Evolutionary conservation across 2,329 filamentous ascomycete genomes (phyloP), one percentile per base, ranked within the genome.

Genomic region (Exophiala sp.): DNA sequence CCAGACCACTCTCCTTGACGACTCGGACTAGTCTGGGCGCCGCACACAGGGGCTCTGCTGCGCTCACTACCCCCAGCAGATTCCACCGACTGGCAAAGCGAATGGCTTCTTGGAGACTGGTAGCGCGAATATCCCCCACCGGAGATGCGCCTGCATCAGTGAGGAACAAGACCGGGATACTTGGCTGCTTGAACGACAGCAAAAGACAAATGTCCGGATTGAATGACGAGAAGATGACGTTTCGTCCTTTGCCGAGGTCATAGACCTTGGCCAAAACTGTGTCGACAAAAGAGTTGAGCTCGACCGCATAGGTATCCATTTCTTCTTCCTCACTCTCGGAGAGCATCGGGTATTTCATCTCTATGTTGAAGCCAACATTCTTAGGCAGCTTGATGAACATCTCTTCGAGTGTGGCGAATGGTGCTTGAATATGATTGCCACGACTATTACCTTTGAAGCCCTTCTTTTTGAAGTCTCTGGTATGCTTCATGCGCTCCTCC

Each of bases 331-430:
- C 90, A 54, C 85, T 89, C 76, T 99, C 95, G 69, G 92, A 87
- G 39, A 99, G 82, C 91, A 97, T 97, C 4, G 94, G 94, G 68
- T 99, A 99, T 73, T 99, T 97, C 81, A 99, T 88, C 75, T 99
- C 94, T 63, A 99, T 95, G 72, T 99, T 97, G 80, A 99, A 99
- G 11, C 94, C 91, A 18, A 95, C 88, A 11, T 83, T 79, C 59
- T 87, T 81, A 0, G 91, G 90, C 0, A 99, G 75, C 66, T 91
- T 86, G 65, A 83, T 82, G 74, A 99, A 96, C 68, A 97, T 85
- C 58, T 96, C 90, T 70, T 96, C 91, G 3, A 99, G 78, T 0
- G 94, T 99, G 6, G 92, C 91, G 72, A 99, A 99, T 0, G 92
- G 91, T 0, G 89, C 90, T 69, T 97, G 92, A 65, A 99, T 97